Percentiles rank a stretch among this genome's conserved stretches.
Evolutionary conservation across 129 eudicot genomes (phyloP).

Genomic region (Artemisia annua): DNA sequence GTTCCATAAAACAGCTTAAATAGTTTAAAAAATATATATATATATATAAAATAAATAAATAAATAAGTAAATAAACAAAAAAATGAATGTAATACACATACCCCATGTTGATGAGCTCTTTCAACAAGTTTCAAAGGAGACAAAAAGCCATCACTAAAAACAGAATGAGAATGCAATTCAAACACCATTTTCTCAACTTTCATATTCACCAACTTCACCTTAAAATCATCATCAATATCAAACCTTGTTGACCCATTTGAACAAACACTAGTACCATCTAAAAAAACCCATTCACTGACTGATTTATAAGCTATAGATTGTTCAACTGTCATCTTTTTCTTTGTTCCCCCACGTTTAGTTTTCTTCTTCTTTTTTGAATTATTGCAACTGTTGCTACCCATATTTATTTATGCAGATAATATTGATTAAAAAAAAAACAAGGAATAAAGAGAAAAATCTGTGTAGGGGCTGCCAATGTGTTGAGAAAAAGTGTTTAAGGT

Average conservation of each 20-base stretch:
- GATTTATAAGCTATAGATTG: conserved; percentile 69
- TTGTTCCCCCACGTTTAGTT: conserved; percentile 81
- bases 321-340: conserved; percentile 69
- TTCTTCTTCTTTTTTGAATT: conserved; percentile 61
- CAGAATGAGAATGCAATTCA: conserved; percentile 86
- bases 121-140: conserved; percentile 91
- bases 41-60: background rate
- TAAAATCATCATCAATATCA: conserved; percentile 55
- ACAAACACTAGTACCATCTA: conserved; percentile 32
- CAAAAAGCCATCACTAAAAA: conserved; percentile 90
- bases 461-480: conserved; percentile 20
- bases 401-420: conserved; percentile 1
- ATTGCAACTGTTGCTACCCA: conserved; percentile 32
- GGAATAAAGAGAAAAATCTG: conserved; percentile 4
- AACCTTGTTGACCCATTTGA: conserved; percentile 17
- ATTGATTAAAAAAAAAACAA: background rate
- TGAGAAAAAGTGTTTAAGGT: conserved; percentile 9
- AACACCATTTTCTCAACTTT: conserved; percentile 78
- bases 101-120: conserved; percentile 94
- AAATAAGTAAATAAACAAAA: background rate
- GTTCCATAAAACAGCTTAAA: no score
- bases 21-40: background rate
- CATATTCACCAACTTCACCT: conserved; percentile 45
- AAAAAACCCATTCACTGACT: conserved; percentile 82
- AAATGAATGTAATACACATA: conserved; percentile 25